Evolutionary conservation across 768 basidiomycete species (phyloP).

Genomic region (Suillus fuscotomentosus): DNA sequence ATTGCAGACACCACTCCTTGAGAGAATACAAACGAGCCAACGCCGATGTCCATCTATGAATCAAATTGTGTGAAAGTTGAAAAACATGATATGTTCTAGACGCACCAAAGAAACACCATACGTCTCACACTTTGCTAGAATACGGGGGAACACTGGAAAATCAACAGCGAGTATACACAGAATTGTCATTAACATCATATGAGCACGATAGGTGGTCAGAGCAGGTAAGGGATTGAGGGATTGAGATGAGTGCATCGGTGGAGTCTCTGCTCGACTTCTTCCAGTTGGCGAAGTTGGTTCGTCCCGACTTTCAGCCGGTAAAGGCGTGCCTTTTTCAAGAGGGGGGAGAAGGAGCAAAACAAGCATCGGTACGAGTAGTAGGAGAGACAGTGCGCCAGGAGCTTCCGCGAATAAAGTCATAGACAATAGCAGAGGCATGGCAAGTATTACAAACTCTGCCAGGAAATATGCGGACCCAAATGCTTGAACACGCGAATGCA

Average conservation of each 20-base stretch:
- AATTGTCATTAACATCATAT: conserved; percentile 93
- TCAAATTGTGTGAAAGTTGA: background rate
- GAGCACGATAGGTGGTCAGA: conserved; percentile 84
- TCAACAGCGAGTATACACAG: conserved; percentile 95
- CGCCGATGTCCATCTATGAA: conserved; percentile 92
- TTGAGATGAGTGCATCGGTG: background rate
- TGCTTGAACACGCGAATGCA: conserved; percentile 47
- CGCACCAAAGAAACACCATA: conserved; percentile 91
- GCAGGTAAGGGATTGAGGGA: conserved; percentile 58
- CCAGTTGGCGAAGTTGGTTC: background rate
- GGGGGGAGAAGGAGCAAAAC: conserved; percentile 45
- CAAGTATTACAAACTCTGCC: conserved; percentile 62
- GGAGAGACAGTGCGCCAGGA: conserved; percentile 50
- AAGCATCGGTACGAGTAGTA: conserved; percentile 45
- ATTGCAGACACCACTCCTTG: conserved; percentile 91
- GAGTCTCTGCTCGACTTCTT: background rate
- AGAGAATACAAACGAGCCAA: conserved; percentile 96
- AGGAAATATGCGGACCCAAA: conserved; percentile 37
- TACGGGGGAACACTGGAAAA: conserved; percentile 88
- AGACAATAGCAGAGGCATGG: conserved; percentile 76
- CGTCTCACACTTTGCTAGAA: conserved; percentile 88
- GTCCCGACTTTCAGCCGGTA: conserved; percentile 42
- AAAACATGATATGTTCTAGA: conserved; percentile 9
- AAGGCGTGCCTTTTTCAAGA: conserved; percentile 42
- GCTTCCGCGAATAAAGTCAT: conserved; percentile 72